Evolutionary conservation across 2,329 filamentous ascomycete species (phyloP).

Genomic region (Pseudogymnoascus sp.): DNA sequence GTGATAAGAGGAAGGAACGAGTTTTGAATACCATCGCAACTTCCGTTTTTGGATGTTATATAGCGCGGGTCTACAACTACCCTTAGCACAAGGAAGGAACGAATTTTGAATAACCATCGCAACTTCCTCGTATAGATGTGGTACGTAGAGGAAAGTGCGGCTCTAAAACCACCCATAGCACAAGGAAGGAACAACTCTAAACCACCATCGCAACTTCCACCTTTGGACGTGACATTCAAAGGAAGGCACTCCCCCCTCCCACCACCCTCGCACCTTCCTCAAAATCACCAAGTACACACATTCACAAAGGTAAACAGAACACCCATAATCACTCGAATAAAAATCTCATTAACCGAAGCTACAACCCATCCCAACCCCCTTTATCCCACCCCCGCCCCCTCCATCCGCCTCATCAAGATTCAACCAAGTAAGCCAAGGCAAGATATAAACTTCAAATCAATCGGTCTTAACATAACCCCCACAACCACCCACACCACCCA

Average conservation of each 20-base stretch:
- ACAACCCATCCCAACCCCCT: not conserved
- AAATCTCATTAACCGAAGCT: not conserved
- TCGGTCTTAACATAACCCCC: not conserved
- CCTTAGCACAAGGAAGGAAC: not conserved
- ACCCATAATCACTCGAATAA: not conserved
- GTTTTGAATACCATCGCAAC: not conserved
- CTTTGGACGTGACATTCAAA: not conserved
- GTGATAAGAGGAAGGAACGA: not conserved
- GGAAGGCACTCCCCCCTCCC: not conserved
- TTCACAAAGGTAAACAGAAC: not conserved
- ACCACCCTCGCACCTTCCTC: not conserved
- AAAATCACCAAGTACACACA: not conserved
- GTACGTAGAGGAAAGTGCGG: not conserved
- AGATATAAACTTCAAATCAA: not conserved
- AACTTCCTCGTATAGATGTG: not conserved
- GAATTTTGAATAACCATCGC: not conserved
- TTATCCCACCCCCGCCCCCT: not conserved
- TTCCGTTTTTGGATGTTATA: too few species aligned
- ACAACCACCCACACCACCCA: too few species aligned
- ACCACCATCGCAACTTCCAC: not conserved
- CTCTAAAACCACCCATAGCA: not conserved
- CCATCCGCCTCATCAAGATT: not conserved
- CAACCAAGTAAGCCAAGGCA: not conserved
- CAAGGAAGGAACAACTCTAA: not conserved
- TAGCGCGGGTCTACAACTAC: not conserved